Evolutionary conservation across 495 filamentous ascomycete species (phyloP), one percentile per base, ranked within the genome.

Genomic region (Hamigera avellanea): DNA sequence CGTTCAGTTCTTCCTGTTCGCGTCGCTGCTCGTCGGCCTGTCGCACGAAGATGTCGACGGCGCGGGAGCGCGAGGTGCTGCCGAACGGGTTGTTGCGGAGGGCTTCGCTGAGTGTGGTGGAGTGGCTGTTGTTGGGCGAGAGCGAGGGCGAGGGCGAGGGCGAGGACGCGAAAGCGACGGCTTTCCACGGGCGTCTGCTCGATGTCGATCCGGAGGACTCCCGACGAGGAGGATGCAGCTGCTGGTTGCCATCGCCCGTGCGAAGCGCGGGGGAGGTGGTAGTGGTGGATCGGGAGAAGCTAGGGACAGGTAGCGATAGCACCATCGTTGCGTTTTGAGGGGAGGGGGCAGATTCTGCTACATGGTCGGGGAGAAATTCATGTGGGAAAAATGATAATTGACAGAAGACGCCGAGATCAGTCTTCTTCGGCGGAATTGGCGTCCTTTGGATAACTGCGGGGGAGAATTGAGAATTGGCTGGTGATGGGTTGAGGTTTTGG

Each of bases 1-100:
- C 57, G 57, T 98, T 98, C 14, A 95, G 63, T 26, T 82, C 78
- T 27, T 72, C 64, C 15, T 89, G 71, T 32, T 63, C 61, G 5
- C 36, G 48, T 12, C 39, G 39, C 32, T 51, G 54, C 19, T 66
- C 58, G 14, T 61, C 57, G 9, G 37, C 29, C n/a, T 46, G 35
- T 13, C 40, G 17, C 31, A 18, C 19, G 14, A 49, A 35, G 6
- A 42, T 33, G 26, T 54, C 46, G 3, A 39, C 15, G 12, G 54
- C 41, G 32, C 56, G 59, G 32, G 62, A 48, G 18, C 55, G 59
- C 13, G 53, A 50, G 6, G 55, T 49, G 32, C 33, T 52, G 13
- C 62, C 64, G 39, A 69, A 69, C 0, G 64, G 62, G 34, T 67
- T 67, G 35, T 59, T 61, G 23, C 61, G 56, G 16, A 67, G 52